A percentile compares a stretch with the other conserved stretches of the same genome.
These are phyloP conservation scores for Cladosporium sp. DNA, from an alignment of 2,329 filamentous ascomycete genomes.

Conservation along the genomic window DNA sequence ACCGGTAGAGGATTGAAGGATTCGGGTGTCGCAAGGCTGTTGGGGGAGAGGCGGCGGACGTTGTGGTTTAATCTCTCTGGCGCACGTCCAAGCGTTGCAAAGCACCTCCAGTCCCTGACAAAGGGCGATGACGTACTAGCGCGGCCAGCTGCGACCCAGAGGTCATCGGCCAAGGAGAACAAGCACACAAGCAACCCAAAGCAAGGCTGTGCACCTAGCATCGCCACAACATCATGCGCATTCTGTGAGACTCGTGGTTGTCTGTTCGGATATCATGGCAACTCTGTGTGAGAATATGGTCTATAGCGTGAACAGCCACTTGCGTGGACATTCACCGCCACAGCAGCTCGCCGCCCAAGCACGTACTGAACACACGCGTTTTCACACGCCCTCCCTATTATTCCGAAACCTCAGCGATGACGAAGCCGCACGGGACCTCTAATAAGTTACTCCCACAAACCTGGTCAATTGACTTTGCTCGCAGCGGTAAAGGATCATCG, in stretches of 20 bases:
- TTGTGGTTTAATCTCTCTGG: constrained; percentile 3
- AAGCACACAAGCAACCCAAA: neutral
- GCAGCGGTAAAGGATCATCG: too few species aligned
- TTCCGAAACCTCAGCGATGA: neutral
- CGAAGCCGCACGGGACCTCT: neutral
- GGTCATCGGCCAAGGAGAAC: neutral
- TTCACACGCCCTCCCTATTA: neutral
- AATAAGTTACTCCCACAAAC: neutral
- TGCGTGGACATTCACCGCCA: neutral
- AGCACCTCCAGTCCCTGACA: neutral
- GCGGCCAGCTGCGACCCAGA: neutral
- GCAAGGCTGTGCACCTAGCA: neutral
- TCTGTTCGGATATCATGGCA: neutral
- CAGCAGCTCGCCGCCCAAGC: neutral
- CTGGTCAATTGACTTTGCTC: constrained; percentile 3
- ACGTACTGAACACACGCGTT: neutral
- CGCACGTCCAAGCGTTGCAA: neutral
- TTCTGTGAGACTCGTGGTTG: neutral
- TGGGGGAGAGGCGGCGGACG: constrained; percentile 1
- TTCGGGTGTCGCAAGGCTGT: constrained; percentile 8
- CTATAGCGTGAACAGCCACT: too few species aligned
- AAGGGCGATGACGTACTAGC: neutral
- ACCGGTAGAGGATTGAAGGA: constrained; percentile 4
- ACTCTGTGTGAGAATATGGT: too few species aligned
- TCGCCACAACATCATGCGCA: too few species aligned